Base-by-base conservation (phyloP, 2,329 filamentous ascomycete genomes). In the Aspergillus fijiensis region DNA sequence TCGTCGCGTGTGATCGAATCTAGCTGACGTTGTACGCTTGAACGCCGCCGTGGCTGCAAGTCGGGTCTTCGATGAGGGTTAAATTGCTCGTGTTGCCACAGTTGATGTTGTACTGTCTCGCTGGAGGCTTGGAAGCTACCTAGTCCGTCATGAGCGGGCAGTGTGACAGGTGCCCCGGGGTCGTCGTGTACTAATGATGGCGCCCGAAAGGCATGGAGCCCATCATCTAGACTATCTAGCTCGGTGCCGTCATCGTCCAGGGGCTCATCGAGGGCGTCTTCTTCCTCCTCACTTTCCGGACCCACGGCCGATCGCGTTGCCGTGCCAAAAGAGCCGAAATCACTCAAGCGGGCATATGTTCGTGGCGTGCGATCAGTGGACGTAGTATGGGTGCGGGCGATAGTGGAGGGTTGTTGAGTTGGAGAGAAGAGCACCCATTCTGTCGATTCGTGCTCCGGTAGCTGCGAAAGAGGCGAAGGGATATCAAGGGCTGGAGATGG, bases 401-500 rank as follows among this genome's bases (percentile, higher is more conserved):
- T 87, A 11, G 84, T 83, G 21, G 89, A 88, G 35, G 81, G 79
- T 64, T 87, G 87, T 63, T 87, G 87, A 9, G 84, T 83, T 1
- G 91, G 91, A 7, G 92, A 91, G 81, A 99, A 99, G 65, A 99
- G 86, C 57, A 98, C 89, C 95, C 95, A 99, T 84, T 96, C 94
- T 76, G 95, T 89, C 12, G 91, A 89, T 65, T 93, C 89, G 62
- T 90, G 87, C 61, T 87, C 78, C 49, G 78, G 72, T 21, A 80
- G 76, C 65, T 80, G 69, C 9, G 66, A 58, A 9, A 67, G 58
- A n/a, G 70, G 57, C 16, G 70, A 58, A 45, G 70, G 65, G 42
- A 69, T 63, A 42, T 74, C 68, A 25, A 74, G 65, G 2, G 63
- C 49, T 23, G 70, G 67, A n/a, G 66, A 64, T 9, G 64, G 67